Evolutionary conservation across 495 filamentous ascomycete genomes (phyloP), one percentile per base, ranked within the genome.

Genomic region (Podospora comata): DNA sequence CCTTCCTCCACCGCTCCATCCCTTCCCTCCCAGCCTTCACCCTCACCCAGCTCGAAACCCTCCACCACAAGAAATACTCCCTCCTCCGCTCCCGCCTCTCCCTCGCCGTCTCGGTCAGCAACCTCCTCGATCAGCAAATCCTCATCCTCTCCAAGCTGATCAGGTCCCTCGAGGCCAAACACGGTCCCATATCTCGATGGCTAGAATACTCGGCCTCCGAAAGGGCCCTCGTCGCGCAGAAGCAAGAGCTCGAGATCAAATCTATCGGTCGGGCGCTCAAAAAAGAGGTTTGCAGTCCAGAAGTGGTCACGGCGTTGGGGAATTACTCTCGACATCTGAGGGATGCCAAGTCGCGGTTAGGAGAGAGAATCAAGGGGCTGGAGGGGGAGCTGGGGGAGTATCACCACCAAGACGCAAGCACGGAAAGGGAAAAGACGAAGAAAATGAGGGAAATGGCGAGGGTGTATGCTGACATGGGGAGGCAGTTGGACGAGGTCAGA

Each of bases 121-220:
- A 48, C 1, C 75, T 84, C 4, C 74, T 83, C 0, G 26, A 69
- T 6, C 67, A 62, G 1, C 76, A 79, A 54, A 72, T 78, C 0
- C 62, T 65, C 0, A 73, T 75, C 5, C 65, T 85, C 0, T 39
- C 75, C 0, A 72, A 74, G 3, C 74, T 85, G 0, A 26, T 82
- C 15, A 75, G 75, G 39, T 53, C 75, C 0, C 77, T 85, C 1
- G 80, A 82, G 53, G 72, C 78, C 1, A 91, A 90, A 71, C 89
- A 93, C 78, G 90, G 90, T 54, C 77, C 84, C 3, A 70, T 91
- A 3, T 84, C 90, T 6, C 81, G 89, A 5, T 85, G 85, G 63
- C 79, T 92, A 34, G 85, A 86, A 54, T 79, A 84, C n/a, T 83
- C 85, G 44, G 89, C 89, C 6, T 76, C 82, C 53, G 82, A 84